Evolutionary conservation across 2,329 filamentous ascomycete species (phyloP), one percentile per base, ranked within the genome.

Genomic region (Pseudofabraea citricarpa): DNA sequence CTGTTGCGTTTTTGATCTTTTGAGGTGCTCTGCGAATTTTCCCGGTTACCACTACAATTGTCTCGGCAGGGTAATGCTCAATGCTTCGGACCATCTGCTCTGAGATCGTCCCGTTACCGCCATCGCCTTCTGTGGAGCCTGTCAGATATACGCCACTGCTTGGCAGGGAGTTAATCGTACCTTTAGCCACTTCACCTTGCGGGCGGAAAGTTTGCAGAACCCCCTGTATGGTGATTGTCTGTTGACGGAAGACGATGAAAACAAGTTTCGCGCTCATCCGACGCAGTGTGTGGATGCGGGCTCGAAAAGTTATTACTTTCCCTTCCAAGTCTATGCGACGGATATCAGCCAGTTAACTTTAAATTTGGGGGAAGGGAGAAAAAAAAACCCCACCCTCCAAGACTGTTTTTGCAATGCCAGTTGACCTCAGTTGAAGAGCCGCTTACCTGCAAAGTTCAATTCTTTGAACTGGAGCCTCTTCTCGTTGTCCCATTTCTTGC

Each of bases 221-320:
- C 49, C 88, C 90, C 64, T 96, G 90, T 40, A 95, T 79, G 19
- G 89, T 93, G 52, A 78, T 74, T 10, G 86, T 81, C 66, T 90
- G 85, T 65, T 95, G 88, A 43, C 90, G 83, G 59, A 95, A 85
- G 46, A 95, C 77, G 33, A 95, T 70, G 64, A 95, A 95, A 56
- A 89, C 87, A 24, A 95, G 73, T 53, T 86, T 84, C 55, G 87
- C 77, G 60, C 88, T 91, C 69, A 95, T 77, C 55, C 85, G 84
- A 36, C 90, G 81, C 46, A 93, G 74, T 44, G 90, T 87, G 63
- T 91, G 85, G 16, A 93, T 71, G 24, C 87, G 76, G 26, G 83
- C 85, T 31, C 80, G 79, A 66, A 90, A 89, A 13, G 46, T 54
- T 29, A 61, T 54, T 3, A 53, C 44, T 27, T 53, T 43, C 21